Base-by-base conservation (phyloP, 306 rosid species). In the Begonia peltatifolia region DNA sequence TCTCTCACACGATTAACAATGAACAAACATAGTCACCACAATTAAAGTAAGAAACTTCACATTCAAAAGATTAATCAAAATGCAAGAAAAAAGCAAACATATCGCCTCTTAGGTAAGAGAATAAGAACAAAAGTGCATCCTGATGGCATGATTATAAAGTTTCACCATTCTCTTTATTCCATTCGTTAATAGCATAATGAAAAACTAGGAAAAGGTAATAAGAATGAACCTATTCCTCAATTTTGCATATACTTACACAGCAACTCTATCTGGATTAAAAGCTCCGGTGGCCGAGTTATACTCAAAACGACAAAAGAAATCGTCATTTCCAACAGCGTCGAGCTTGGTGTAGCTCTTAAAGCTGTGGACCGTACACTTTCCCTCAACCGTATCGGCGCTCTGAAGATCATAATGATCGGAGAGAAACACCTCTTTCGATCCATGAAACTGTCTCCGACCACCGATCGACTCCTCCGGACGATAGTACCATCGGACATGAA, bases 391-490 rank as follows among this genome's bases (percentile, higher is more conserved):
- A 51, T 92, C 99, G 9, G 96, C 86, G 61, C 99, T 86, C 79
- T 92, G 99, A 60, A 81, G 63, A 46, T 92, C 99, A 22, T 55
- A 73, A 74, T 92, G 99, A 62, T 92, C 99, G 51, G 99, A 92
- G 47, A 86, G 94, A 49, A 92, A 92, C 6, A 92, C 77, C 74
- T 92, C 99, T 64, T 92, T 92, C 0, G 96, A 86, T 20, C 99
- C 96, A 36, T 92, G 99, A 53, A 92, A 92, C 82, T 92, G 99
- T 15, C 99, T 74, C 54, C 99, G 96, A 47, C 99, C 99, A 3
- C 99, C 99, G 20, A 92, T 77, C 0, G 99, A 92, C 73, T 92
- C 99, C 81, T 92, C 99, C 57, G 99, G 99, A 61, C 99, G 84
- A 55, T 92, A 92, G 52, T 92, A 92, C 99, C 99, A 92, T 13